phyloP scores from a whole-genome alignment of 2,329 filamentous ascomycete genomes.

The Juglanconis sp. region DNA sequence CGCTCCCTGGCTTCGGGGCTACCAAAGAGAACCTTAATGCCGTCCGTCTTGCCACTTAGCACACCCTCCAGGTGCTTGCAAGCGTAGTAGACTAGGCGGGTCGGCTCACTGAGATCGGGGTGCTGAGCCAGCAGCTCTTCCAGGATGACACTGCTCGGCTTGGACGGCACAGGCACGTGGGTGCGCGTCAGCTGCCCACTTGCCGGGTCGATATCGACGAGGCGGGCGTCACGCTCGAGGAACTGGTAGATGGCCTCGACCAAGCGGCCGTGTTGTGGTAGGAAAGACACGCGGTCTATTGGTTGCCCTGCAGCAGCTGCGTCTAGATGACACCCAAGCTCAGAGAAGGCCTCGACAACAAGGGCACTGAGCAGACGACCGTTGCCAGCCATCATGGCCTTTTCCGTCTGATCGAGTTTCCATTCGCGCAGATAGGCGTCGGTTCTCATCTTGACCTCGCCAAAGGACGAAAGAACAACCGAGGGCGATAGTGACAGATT shows the following conservation, averaged over 20 bases:
- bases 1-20: not conserved
- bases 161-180: slow-evolving; percentile 19
- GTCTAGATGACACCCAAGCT: slow-evolving; percentile 26
- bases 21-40: slow-evolving; percentile 20
- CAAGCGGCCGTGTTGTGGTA: slow-evolving; percentile 27
- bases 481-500: not conserved
- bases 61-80: slow-evolving; percentile 17
- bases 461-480: not conserved
- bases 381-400: slow-evolving; percentile 23
- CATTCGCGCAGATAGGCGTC: not conserved
- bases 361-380: slow-evolving; percentile 25
- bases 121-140: slow-evolving; percentile 25
- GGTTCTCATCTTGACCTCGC: not conserved
- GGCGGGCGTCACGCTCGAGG: slow-evolving; percentile 28
- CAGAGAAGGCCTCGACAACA: slow-evolving; percentile 32
- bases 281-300: slow-evolving; percentile 24
- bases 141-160: slow-evolving; percentile 24
- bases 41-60: slow-evolving; percentile 17
- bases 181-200: slow-evolving; percentile 25
- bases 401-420: slow-evolving; percentile 21
- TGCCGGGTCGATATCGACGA: slow-evolving; percentile 25
- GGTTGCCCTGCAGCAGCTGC: slow-evolving; percentile 23
- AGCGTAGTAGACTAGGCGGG: slow-evolving; percentile 14
- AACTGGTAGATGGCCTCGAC: slow-evolving; percentile 31
- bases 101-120: slow-evolving; percentile 27